Base-by-base conservation (phyloP, 495 filamentous ascomycete species). In the Gamarada debralockiae region DNA sequence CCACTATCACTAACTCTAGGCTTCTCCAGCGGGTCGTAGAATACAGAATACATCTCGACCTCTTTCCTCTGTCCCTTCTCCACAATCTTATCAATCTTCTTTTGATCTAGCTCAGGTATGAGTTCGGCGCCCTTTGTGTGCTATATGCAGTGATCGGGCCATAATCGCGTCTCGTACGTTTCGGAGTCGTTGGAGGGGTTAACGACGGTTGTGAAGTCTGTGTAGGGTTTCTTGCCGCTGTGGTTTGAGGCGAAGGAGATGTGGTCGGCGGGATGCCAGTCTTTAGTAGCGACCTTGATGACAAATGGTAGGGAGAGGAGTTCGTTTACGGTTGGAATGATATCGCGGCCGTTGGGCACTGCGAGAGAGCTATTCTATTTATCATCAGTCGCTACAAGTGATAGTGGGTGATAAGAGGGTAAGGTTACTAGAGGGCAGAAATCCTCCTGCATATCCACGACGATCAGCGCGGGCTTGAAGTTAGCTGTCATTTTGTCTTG, bases 401-500 rank as follows among this genome's bases (percentile, higher is more conserved):
- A 40, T 36, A 18, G 22, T 17, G 36, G 44, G 1, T 18, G 37
- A 27, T 21, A n/a, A 24, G 9, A 18, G 22, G 37, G 15, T 37
- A 23, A 72, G 81, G 66, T n/a, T 67, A 93, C 89, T 21, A 92
- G 92, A 55, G 88, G 89, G 69, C 90, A 96, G 70, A 98, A 98
- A 73, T 97, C 93, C 67, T 96, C 89, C 71, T 98, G 93, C 70
- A 96, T 75, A 66, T 97, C 92, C 17, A 97, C 84, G 8, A 96
- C 77, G 31, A 97, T 63, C 21, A 90, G 66, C n/a, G 85, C 85
- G 39, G 79, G 74, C 44, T 65, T 74, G 67, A 79, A 29, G 27
- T 29, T 29, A 29, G 27, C 10, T 10, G 27, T 10, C 27, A 29
- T 29, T 5, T 4, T 10, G 4, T 29, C 27, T 29, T 29, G 27